These are phyloP conservation scores for Chrysanthemum seticuspe DNA, from an alignment of 129 eudicot species.

Conservation along the genomic window DNA sequence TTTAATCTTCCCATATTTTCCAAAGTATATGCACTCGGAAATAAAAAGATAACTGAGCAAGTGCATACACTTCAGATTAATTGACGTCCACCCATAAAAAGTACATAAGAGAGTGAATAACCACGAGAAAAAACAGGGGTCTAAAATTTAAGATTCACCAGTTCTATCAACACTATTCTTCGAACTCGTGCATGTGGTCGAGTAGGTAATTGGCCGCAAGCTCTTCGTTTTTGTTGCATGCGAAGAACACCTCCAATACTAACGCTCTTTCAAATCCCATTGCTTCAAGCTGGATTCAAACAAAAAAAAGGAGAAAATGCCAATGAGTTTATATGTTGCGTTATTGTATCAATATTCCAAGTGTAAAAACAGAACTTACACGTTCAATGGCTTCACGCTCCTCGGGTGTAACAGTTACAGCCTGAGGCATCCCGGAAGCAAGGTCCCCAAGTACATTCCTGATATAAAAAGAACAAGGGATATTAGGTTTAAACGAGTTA, in stretches of 20 bases:
- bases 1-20: conserved; percentile 10
- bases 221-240: conserved; percentile 86
- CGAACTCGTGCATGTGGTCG: conserved; percentile 77
- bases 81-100: conserved; percentile 11
- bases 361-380: conserved; percentile 34
- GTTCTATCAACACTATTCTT: conserved; percentile 33
- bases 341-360: neutral
- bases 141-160: conserved; percentile 13
- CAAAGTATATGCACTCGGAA: conserved; percentile 22
- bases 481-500: neutral
- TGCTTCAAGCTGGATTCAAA: conserved; percentile 55
- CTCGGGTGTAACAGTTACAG: conserved; percentile 65
- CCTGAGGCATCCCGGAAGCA: conserved; percentile 55
- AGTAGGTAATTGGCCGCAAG: conserved; percentile 80
- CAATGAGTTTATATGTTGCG: neutral
- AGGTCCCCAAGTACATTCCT: conserved; percentile 57
- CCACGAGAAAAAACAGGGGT: neutral
- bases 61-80: conserved; percentile 23
- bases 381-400: conserved; percentile 87
- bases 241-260: conserved; percentile 68
- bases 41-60: conserved; percentile 31
- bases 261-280: conserved; percentile 77
- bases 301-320: neutral
- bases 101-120: conserved; percentile 11
- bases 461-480: conserved; percentile 3